phyloP scores from a whole-genome alignment of 2,329 filamentous ascomycete genomes.

The Cladosporium sp. region DNA sequence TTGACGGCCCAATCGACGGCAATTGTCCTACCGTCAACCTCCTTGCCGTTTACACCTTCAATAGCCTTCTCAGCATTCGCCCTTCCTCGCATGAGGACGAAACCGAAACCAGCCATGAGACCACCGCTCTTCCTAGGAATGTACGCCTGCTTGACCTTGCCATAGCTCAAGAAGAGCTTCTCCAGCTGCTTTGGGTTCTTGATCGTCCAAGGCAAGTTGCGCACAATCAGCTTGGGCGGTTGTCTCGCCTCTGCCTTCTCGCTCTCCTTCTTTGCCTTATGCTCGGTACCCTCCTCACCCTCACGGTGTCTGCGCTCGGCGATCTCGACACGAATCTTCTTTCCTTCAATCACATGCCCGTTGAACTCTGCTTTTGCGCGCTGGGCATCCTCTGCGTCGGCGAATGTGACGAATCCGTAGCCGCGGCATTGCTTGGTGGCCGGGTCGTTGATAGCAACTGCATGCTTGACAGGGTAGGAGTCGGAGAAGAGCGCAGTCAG shows the following conservation, averaged over 20 bases:
- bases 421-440: conserved; percentile 83
- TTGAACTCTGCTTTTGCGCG: conserved; percentile 78
- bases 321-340: conserved; percentile 79
- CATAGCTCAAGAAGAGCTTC: conserved; percentile 77
- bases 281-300: conserved; percentile 34
- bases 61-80: conserved; percentile 92
- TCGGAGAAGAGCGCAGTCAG: conserved; percentile 90
- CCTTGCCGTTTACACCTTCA: conserved; percentile 79
- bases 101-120: conserved; percentile 80
- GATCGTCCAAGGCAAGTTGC: conserved; percentile 94
- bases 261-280: conserved; percentile 65
- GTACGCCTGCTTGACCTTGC: conserved; percentile 84
- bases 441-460: conserved; percentile 83
- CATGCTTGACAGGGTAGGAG: conserved; percentile 91
- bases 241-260: conserved; percentile 60
- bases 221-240: conserved; percentile 80
- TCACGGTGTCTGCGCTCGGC: conserved; percentile 79
- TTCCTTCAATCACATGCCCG: conserved; percentile 70
- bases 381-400: conserved; percentile 84
- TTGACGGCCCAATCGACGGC: conserved; percentile 98
- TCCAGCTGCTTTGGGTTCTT: conserved; percentile 78
- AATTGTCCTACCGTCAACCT: conserved; percentile 78
- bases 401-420: conserved; percentile 95
- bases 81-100: conserved; percentile 79
- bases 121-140: conserved; percentile 71